Evolutionary conservation across 345 rosid genomes (phyloP), one percentile per base, ranked within the genome.

Genomic region (Eucalyptus polyanthemos): DNA sequence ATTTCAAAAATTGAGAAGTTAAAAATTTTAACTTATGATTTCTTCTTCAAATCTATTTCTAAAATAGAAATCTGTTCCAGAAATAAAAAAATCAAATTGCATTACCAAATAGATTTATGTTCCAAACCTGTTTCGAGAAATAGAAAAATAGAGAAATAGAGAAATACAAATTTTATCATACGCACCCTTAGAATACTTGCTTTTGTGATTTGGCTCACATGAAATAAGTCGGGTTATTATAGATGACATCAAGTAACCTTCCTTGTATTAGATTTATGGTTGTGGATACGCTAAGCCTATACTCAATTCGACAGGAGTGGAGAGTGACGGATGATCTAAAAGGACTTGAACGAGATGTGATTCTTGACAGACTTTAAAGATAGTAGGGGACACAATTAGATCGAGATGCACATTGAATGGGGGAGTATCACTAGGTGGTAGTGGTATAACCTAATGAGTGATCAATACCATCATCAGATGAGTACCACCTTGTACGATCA

Each of bases 51-150:
- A 50, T 14, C 1, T 14, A 50, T 50, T 50, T 50, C 0, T 50
- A 0, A 1, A 50, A 50, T 50, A 50, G 2, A 14, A 50, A 50
- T 50, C 0, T 14, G 0, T 50, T 50, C 1, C 1, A 50, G 2
- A 50, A 50, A 50, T 50, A 50, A 50, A 50, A 50, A 50, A 50
- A 50, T 50, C 7, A 50, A 50, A 50, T 0, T 14, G 7, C 17
- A 0, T 14, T 14, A 5, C 1, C 6, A 50, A 14, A 50, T 50
- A 3, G 0, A 50, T 50, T 50, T 50, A 0, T 14, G 3, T 50
- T 14, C 0, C 14, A 50, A 50, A 50, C 7, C 0, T 50, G 17
- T 14, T 50, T 5, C 7, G 17, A 50, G 6, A 3, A 50, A 50
- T 0, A 50, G 1, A 50, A 50, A 50, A 50, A 14, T 0, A 50